Evolutionary conservation across 1,139 yeast genomes (phyloP).

Genomic region (Groenewaldozyma sp.): DNA sequence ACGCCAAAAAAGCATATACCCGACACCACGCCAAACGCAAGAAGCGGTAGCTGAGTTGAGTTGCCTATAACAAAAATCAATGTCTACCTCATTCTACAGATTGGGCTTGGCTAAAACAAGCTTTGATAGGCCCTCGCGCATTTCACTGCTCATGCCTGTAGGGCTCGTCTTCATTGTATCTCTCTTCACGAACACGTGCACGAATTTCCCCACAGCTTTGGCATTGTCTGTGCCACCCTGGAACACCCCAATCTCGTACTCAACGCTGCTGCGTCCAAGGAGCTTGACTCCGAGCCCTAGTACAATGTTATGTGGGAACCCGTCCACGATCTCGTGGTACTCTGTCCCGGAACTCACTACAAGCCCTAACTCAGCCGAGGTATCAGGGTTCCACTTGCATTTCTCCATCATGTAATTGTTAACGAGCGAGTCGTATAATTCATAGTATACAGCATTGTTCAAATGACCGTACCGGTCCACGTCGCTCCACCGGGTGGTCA

Average conservation of each 20-base stretch:
- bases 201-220: slow-evolving; percentile 25
- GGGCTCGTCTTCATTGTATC: slow-evolving; percentile 19
- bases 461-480: slow-evolving; percentile 28
- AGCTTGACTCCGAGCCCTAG: slow-evolving; percentile 24
- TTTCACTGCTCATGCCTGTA: slow-evolving; percentile 16
- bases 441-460: slow-evolving; percentile 27
- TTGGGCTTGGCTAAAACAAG: slow-evolving; percentile 7
- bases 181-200: slow-evolving; percentile 26
- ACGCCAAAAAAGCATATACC: slow-evolving; percentile 23
- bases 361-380: slow-evolving; percentile 18
- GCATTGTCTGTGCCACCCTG: slow-evolving; percentile 17
- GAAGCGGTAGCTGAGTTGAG: slow-evolving; percentile 2
- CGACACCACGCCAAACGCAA: slow-evolving; percentile 9
- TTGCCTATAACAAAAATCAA: too few species aligned
- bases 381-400: slow-evolving; percentile 19
- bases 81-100: neutral
- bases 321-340: slow-evolving; percentile 22
- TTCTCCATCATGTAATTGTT: slow-evolving; percentile 23
- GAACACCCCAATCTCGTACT: slow-evolving; percentile 27
- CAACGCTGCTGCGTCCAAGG: slow-evolving; percentile 24
- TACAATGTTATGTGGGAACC: slow-evolving; percentile 24
- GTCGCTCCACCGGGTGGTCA: slow-evolving; percentile 25
- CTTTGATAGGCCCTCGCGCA: slow-evolving; percentile 15
- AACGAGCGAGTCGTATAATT: slow-evolving; percentile 23
- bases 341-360: slow-evolving; percentile 26